Evolutionary conservation across 1,284 basidiomycete species (phyloP), one percentile per base, ranked within the genome.

Genomic region (Moesziomyces globuligerus): DNA sequence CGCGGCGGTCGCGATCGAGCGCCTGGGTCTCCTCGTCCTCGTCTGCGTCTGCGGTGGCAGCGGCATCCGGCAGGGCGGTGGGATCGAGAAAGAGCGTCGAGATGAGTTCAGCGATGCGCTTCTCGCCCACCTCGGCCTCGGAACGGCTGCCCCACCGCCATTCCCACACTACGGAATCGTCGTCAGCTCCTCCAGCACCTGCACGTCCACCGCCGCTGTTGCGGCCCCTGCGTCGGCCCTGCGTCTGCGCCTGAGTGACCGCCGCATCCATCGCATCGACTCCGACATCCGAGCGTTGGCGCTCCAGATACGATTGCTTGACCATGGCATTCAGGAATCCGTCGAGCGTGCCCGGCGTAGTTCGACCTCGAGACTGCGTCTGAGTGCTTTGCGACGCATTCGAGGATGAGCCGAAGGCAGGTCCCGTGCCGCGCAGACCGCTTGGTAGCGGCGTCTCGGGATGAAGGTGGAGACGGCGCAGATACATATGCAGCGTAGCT

Each of bases 141-240:
- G 78, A 72, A 1, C 82, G 45, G 34, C 76, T 71, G 6, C 82
- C 82, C 82, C 82, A 83, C 23, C 75, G 48, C 76, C 79, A 83
- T 40, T 81, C 81, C 67, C 67, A 70, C 32, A 80, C 41, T 4
- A 47, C 48, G 3, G 32, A 39, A 20, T 78, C 75, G 18, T 78
- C 81, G 1, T 56, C 69, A 1, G 48, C 52, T 18, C 39, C 54
- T 11, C 53, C 69, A 1, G 48, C 52, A 17, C 39, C 54, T 11
- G 18, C 23, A 3, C 47, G 28, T 20, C 39, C 59, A 0, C 36
- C 52, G 37, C 51, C 61, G 25, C 57, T 54, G 2, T 34, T 11
- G 1, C 69, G 58, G 15, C 54, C 65, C 39, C 68, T 40, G 17
- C 57, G 39, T 23, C 61, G 52, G 7, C 24, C 34, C 32, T 54